phyloP scores from a whole-genome alignment of 331 rosid genomes.

The Prunus yedoensis region DNA sequence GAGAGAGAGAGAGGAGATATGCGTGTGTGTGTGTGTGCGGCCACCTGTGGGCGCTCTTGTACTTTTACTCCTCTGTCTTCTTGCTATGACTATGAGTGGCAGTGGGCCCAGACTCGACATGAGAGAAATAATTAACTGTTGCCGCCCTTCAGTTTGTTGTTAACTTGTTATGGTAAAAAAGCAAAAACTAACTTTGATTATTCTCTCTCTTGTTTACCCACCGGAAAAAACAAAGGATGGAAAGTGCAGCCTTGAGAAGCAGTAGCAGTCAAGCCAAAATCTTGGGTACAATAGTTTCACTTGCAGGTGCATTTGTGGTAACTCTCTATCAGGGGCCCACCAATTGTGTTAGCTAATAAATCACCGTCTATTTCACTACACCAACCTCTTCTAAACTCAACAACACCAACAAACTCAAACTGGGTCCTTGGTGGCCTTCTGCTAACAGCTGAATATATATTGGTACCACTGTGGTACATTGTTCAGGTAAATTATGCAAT shows the following conservation, averaged over 20 bases:
- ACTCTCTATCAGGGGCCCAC: slow-evolving; percentile 77
- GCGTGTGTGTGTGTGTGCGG: background rate
- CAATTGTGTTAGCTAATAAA: slow-evolving; percentile 33
- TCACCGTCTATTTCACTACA: slow-evolving; percentile 29
- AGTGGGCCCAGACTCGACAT: no score
- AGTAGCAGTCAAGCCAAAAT: slow-evolving; percentile 67
- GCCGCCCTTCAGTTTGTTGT: background rate
- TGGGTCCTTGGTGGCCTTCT: slow-evolving; percentile 86
- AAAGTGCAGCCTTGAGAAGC: slow-evolving; percentile 43
- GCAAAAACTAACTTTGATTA: background rate
- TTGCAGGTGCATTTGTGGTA: slow-evolving; percentile 82
- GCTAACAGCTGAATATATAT: slow-evolving; percentile 67
- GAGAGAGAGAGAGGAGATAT: no score
- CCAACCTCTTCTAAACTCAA: slow-evolving; percentile 29
- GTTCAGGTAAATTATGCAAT: slow-evolving; percentile 48
- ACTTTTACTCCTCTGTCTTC: background rate
- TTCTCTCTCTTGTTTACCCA: background rate
- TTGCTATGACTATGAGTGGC: background rate
- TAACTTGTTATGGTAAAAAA: background rate
- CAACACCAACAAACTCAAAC: slow-evolving; percentile 26
- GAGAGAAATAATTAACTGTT: background rate
- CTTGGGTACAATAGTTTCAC: slow-evolving; percentile 68
- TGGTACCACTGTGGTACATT: slow-evolving; percentile 75
- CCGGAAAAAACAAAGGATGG: slow-evolving; percentile 50
- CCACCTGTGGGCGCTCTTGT: background rate